Evolutionary conservation across 148 eudicot genomes (phyloP).

Genomic region (Amaranthus palmeri): DNA sequence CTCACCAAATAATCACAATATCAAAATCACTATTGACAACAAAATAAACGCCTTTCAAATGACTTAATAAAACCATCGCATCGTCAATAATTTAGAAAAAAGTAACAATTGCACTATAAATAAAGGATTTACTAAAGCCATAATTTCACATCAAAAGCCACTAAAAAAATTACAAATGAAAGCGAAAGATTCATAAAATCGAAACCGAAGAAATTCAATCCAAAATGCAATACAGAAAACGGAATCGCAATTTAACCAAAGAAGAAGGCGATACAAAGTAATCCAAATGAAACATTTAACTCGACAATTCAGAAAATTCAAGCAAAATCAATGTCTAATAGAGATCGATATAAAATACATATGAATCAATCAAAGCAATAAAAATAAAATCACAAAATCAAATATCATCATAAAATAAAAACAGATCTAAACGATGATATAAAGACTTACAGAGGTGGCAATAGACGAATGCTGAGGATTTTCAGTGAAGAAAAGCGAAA

Average conservation of each 20-base stretch:
- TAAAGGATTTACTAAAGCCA: not conserved
- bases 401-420: not conserved
- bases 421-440: not conserved
- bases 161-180: not conserved
- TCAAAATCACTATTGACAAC: not conserved
- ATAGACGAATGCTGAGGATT: conserved; percentile 1
- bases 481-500: conserved; percentile 27
- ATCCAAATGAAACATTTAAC: not conserved
- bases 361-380: not conserved
- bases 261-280: not conserved
- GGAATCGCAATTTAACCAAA: not conserved
- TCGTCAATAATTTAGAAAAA: no score
- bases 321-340: not conserved
- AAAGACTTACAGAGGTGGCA: conserved; percentile 15
- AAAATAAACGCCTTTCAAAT: not conserved
- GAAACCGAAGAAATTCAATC: not conserved
- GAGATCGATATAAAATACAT: not conserved
- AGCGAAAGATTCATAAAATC: not conserved
- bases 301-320: not conserved
- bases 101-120: not conserved
- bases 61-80: not conserved
- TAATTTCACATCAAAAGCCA: not conserved
- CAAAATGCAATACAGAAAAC: not conserved
- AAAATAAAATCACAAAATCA: not conserved
- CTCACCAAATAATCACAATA: not conserved